phyloP scores from a whole-genome alignment of 768 basidiomycete species.

The Termitomyces sp. region DNA sequence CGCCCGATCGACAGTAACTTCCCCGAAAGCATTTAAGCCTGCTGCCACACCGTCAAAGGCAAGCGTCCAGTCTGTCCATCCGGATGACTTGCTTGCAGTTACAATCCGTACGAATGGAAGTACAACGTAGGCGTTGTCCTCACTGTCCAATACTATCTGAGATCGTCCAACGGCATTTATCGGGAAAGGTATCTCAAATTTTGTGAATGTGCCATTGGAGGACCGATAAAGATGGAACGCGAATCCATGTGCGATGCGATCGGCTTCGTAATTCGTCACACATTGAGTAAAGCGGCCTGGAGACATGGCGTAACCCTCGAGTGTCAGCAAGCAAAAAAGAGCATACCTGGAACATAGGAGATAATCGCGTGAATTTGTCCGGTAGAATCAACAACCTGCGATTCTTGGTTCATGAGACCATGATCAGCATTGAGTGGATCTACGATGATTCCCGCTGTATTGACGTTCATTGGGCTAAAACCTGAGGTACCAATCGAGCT shows the following conservation, averaged over 20 bases:
- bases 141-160: slow-evolving; percentile 36
- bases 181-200: slow-evolving; percentile 40
- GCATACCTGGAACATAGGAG: slow-evolving; percentile 41
- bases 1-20: slow-evolving; percentile 38
- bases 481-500: slow-evolving; percentile 32
- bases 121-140: slow-evolving; percentile 40
- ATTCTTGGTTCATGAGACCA: slow-evolving; percentile 48
- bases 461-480: slow-evolving; percentile 35
- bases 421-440: slow-evolving; percentile 41
- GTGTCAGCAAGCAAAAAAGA: background rate
- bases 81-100: slow-evolving; percentile 36
- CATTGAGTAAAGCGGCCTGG: slow-evolving; percentile 41
- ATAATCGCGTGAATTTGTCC: slow-evolving; percentile 41
- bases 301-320: background rate
- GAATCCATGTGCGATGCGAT: slow-evolving; percentile 28
- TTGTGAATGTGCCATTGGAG: slow-evolving; percentile 34
- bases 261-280: slow-evolving; percentile 33
- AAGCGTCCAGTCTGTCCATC: slow-evolving; percentile 42
- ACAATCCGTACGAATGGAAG: slow-evolving; percentile 37
- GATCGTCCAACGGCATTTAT: slow-evolving; percentile 38
- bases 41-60: slow-evolving; percentile 33
- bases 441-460: slow-evolving; percentile 35
- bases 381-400: slow-evolving; percentile 38
- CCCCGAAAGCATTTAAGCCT: slow-evolving; percentile 39
- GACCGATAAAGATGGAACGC: slow-evolving; percentile 40